Conservation (phyloP, 805 yeast species). For the Phaffomyces thermotolerans region DNA sequence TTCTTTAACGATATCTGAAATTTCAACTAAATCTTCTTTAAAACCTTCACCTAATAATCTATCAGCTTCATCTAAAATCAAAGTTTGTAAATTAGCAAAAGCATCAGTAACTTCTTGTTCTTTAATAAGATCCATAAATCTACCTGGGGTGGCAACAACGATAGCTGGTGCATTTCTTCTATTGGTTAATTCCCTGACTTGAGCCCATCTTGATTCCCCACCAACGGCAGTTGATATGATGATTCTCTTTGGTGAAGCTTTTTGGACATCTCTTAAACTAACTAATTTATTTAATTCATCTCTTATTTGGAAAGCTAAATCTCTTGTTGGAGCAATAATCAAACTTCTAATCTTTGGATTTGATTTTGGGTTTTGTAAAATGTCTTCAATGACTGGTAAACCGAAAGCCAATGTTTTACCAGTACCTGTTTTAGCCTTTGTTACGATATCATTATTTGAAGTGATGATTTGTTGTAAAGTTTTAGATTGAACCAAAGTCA, state of each 20-base stretch:
- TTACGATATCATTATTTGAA: conserved; percentile 59
- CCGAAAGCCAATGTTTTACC: conserved; percentile 91
- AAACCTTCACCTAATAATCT: conserved; percentile 78
- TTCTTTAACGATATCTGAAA: conserved; percentile 42
- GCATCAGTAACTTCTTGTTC: conserved; percentile 36
- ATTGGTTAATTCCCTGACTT: conserved; percentile 25
- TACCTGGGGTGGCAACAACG: conserved; percentile 86
- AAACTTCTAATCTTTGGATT: conserved; percentile 46
- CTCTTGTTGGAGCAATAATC: conserved; percentile 85
- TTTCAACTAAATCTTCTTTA: conserved; percentile 52
- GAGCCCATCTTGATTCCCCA: conserved; percentile 42
- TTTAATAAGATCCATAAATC: conserved; percentile 56
- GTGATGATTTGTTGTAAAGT: conserved; percentile 51
- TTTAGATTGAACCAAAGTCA: conserved; percentile 65
- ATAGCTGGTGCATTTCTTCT: conserved; percentile 42
- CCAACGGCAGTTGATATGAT: conserved; percentile 57
- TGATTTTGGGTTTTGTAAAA: conserved; percentile 24
- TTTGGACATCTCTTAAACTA: conserved; percentile 19
- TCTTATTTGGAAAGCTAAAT: conserved; percentile 77
- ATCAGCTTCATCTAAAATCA: conserved; percentile 90
- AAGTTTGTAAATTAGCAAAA: conserved; percentile 49
- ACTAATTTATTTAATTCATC: conserved; percentile 50
- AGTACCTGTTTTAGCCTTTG: conserved; percentile 91
- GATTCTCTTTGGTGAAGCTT: conserved; percentile 23
- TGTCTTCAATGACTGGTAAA: conserved; percentile 66